A percentile compares a stretch with the other conserved stretches of the same genome.
These are phyloP conservation scores for Baudoinia panamericana DNA, from an alignment of 495 filamentous ascomycete genomes.

Conservation along the genomic window DNA sequence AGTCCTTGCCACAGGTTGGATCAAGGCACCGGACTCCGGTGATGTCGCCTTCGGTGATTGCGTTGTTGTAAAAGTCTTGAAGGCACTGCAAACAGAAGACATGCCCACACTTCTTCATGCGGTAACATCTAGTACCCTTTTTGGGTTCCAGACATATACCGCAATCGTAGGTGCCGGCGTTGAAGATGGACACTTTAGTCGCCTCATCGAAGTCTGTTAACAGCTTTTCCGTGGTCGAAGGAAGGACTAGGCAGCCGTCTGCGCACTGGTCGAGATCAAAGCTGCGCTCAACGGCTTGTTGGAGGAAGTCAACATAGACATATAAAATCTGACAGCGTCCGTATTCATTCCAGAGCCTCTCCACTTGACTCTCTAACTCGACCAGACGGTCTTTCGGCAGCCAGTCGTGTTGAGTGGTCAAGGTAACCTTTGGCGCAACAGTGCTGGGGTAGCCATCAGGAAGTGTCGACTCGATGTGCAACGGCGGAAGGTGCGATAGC, in stretches of 20 bases:
- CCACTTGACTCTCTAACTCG: constrained; percentile 47
- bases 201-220: constrained; percentile 70
- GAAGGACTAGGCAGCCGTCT: constrained; percentile 39
- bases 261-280: constrained; percentile 55
- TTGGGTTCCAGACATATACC: constrained; percentile 84
- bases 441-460: constrained; percentile 64
- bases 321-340: constrained; percentile 67
- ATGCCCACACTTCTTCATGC: constrained; percentile 65
- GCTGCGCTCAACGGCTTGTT: constrained; percentile 60
- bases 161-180: constrained; percentile 77
- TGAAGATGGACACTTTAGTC: constrained; percentile 59
- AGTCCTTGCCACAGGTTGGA: constrained; percentile 60
- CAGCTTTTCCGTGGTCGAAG: constrained; percentile 49
- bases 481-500: constrained; percentile 56
- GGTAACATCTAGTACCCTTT: constrained; percentile 71
- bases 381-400: constrained; percentile 44
- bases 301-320: constrained; percentile 74
- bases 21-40: constrained; percentile 61
- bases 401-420: constrained; percentile 60
- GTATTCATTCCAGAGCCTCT: constrained; percentile 66
- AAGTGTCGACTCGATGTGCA: constrained; percentile 54
- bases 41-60: constrained; percentile 76
- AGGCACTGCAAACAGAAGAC: constrained; percentile 82
- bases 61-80: constrained; percentile 75
- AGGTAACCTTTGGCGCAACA: constrained; percentile 48